Base-by-base conservation (phyloP, 306 rosid species). In the Vigna unguiculata region DNA sequence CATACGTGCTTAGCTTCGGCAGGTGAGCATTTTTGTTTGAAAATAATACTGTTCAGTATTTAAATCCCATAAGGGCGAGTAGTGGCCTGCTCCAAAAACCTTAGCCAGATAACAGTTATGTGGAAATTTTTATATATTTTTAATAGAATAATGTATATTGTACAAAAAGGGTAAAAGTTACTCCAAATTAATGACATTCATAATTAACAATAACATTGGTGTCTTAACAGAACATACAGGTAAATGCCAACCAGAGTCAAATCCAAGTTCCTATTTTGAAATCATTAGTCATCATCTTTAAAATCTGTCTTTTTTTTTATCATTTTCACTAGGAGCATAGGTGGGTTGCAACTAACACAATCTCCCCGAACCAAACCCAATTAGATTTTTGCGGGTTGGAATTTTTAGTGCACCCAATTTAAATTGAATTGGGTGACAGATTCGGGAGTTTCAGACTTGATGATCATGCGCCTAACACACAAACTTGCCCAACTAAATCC, bases 11-110 rank as follows among this genome's bases (percentile, higher is more conserved):
- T 40, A 55, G 30, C 71, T 70, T 71, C 55, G 30, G 28, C 65
- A 59, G 28, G 66, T 58, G 67, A 49, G 36, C 17, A 36, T 11
- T 12, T 47, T 45, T 45, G 46, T 83, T 60, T 83, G 43, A 64
- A 80, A 55, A 11, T 57, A 19, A 19, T 60, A 16, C 28, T 28
- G 66, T 28, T 7, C 2, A 28, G 41, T 59, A 17, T 59, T 15
- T 6, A 59, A 15, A 59, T 59, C 1, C 41, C n/a, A 15, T 28
- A 28, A 9, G 4, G 1, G 68, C 9, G 8, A 15, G 8, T 55
- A 21, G 17, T 22, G 9, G 24, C 2, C 1, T 2, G 46, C 20
- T 36, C 19, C 20, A 25, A 25, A 25, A 57, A 57, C 3, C 0
- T 16, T 5, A 25, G 64, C 2, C 1, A 38, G 40, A 43, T 43